Evolutionary conservation across 257 asterid species (phyloP), one percentile per base, ranked within the genome.

Genomic region (Fraxinus excelsior): DNA sequence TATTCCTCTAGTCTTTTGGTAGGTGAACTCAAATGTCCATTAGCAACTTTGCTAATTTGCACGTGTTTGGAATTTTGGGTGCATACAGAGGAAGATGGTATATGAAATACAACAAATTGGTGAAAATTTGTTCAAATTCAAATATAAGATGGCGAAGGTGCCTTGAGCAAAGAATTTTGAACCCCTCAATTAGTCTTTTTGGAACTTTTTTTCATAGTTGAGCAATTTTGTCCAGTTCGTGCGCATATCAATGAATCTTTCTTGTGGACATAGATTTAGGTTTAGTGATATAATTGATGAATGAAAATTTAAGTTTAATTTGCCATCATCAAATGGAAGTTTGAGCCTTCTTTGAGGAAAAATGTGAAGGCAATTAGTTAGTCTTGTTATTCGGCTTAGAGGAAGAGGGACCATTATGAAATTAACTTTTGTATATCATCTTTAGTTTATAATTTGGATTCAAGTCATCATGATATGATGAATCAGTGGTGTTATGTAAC

Each of bases 1-100:
- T 58, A 51, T 64, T 38, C 49, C 76, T 74, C 11, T 8, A 28
- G 67, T 42, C 56, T n/a, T 73, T 23, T 23, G 31, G 58, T 56
- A 18, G 37, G 28, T 44, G 69, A 75, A 46, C 78, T 76, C 40
- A 67, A 49, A 32, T 67, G 37, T 81, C 78, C 44, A 78, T 1
- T 46, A 3, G 0, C 21, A 46, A 75, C 8, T 46, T 46, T 2
- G 19, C 32, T 76, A 25, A 16, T 51, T 74, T 78, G 73, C 76
- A 75, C 28, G 72, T 76, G 40, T 37, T 71, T 53, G 72, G 78
- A 64, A 34, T 56, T 67, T 44, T 71, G 38, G 68, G 74, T 78
- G 37, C 79, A 76, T 71, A 42, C 69, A 75, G 74, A 74, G 72
- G 76, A 66, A 29, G 80, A 77, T 66, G 46, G 70, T 28, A 64